A percentile compares a stretch with the other conserved stretches of the same genome.
Evolutionary conservation across 2,329 filamentous ascomycete species (phyloP).

Genomic region (Fusarium albosuccineum): DNA sequence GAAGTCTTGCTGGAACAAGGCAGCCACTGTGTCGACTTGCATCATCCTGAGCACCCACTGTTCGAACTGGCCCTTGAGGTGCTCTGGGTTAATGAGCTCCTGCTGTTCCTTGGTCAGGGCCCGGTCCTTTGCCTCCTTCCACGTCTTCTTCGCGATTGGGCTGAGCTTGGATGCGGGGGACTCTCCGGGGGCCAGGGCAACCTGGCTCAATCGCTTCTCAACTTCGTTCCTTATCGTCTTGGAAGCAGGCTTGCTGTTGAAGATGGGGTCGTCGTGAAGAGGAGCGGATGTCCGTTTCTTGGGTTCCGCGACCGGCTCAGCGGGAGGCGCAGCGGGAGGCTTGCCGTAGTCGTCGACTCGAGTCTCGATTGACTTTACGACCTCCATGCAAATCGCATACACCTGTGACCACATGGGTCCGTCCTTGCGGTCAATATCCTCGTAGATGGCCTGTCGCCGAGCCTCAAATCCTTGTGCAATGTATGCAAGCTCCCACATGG

Average conservation of each 20-base stretch:
- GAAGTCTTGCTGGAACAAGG: constrained; percentile 78
- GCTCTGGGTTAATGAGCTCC: constrained; percentile 64
- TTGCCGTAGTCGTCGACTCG: constrained; percentile 75
- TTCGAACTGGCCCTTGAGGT: constrained; percentile 62
- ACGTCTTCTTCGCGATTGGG: constrained; percentile 64
- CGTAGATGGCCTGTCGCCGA: constrained; percentile 85
- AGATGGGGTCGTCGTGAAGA: constrained; percentile 61
- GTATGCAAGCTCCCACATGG: constrained; percentile 89
- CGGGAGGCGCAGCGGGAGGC: constrained; percentile 51
- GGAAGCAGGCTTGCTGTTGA: constrained; percentile 54
- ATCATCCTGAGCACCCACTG: constrained; percentile 61
- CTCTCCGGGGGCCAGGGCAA: constrained; percentile 61
- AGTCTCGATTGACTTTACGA: constrained; percentile 74
- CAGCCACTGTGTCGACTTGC: constrained; percentile 68
- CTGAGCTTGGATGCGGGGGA: constrained; percentile 63
- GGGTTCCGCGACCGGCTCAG: constrained; percentile 48
- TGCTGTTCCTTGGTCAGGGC: constrained; percentile 67
- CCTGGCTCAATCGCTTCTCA: constrained; percentile 60
- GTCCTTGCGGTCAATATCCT: constrained; percentile 85
- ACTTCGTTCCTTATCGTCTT: constrained; percentile 58
- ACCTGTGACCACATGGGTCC: constrained; percentile 87
- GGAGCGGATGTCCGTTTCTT: constrained; percentile 56
- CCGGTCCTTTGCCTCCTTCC: constrained; percentile 61
- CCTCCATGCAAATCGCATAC: constrained; percentile 74
- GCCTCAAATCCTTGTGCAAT: constrained; percentile 81